Conservation (phyloP, 2,329 filamentous ascomycete genomes). For the Saccharata proteae region DNA sequence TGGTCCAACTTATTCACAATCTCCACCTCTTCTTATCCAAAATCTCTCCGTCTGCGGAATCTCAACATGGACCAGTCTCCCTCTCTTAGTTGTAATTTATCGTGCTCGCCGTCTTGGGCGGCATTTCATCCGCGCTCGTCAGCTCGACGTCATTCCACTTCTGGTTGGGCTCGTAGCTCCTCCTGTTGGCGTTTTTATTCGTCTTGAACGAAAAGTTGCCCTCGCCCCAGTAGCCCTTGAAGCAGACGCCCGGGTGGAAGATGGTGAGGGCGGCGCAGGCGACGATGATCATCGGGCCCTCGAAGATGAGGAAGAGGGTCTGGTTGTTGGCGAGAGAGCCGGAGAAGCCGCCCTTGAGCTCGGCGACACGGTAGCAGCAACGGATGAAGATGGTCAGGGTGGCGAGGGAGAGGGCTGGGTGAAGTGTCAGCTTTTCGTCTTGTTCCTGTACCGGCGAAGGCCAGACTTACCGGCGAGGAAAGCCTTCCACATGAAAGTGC, state of each 20-base stretch:
- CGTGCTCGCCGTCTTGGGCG: too few relatives aligned
- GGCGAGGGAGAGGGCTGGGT: conserved; percentile 21
- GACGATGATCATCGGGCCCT: conserved; percentile 42
- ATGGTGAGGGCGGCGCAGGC: conserved; percentile 33
- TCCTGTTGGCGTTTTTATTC: too few relatives aligned
- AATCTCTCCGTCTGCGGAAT: too few relatives aligned
- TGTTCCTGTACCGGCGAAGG: too few relatives aligned
- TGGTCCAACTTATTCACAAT: too few relatives aligned
- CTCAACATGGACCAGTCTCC: too few relatives aligned
- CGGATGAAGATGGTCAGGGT: conserved; percentile 35
- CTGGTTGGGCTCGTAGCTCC: too few relatives aligned
- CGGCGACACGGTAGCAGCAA: conserved; percentile 37
- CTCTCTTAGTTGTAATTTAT: too few relatives aligned
- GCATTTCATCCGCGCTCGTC: too few relatives aligned
- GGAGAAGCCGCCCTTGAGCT: conserved; percentile 36
- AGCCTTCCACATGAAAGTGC: conserved; percentile 1
- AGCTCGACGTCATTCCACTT: too few relatives aligned
- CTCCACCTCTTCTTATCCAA: too few relatives aligned
- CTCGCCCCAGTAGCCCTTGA: conserved; percentile 1
- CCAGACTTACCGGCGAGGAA: conserved; percentile 2
- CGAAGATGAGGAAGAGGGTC: conserved; percentile 36
- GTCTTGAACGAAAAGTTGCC: too few relatives aligned
- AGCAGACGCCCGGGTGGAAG: conserved; percentile 30
- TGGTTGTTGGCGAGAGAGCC: conserved; percentile 37
- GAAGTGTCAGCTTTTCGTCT: not conserved